Evolutionary conservation across 2,329 filamentous ascomycete species (phyloP).

Genomic region (Dendrostoma leiphaemia): DNA sequence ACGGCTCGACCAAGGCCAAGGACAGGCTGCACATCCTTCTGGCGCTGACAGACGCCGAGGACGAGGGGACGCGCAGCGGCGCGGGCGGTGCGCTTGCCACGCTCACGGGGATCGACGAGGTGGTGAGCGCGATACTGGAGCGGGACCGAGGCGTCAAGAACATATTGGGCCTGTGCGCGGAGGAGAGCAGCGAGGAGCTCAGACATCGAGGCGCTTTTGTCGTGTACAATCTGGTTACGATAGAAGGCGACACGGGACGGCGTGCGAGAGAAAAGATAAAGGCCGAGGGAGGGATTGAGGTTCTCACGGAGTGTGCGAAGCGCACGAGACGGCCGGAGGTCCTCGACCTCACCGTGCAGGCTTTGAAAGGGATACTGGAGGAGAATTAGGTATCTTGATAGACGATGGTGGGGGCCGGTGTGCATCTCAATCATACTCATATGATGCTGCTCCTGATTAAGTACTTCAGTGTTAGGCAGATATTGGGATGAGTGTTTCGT

Average conservation of each 20-base stretch:
- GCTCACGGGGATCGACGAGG: slow-evolving; percentile 74
- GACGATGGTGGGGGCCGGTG: neutral
- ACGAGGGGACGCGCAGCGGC: slow-evolving; percentile 73
- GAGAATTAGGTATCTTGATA: slow-evolving; percentile 18
- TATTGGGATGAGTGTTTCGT: too few relatives aligned
- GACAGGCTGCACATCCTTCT: slow-evolving; percentile 80
- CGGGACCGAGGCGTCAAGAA: slow-evolving; percentile 71
- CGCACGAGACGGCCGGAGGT: slow-evolving; percentile 68
- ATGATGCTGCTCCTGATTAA: too few relatives aligned
- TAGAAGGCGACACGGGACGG: slow-evolving; percentile 63
- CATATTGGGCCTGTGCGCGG: slow-evolving; percentile 76
- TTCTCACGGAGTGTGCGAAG: slow-evolving; percentile 68
- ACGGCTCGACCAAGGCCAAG: slow-evolving; percentile 63
- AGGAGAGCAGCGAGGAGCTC: slow-evolving; percentile 64
- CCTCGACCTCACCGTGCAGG: slow-evolving; percentile 68
- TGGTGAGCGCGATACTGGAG: slow-evolving; percentile 68
- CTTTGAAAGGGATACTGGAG: slow-evolving; percentile 65
- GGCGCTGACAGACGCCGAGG: slow-evolving; percentile 83
- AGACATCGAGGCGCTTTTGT: slow-evolving; percentile 73
- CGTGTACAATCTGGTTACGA: slow-evolving; percentile 68
- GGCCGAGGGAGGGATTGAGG: slow-evolving; percentile 61
- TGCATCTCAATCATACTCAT: too few relatives aligned
- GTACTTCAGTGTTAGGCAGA: too few relatives aligned
- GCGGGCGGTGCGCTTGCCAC: slow-evolving; percentile 87
- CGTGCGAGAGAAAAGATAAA: slow-evolving; percentile 60